phyloP scores from a whole-genome alignment of 1,284 basidiomycete genomes.

The Apiotrichum brassicae region DNA sequence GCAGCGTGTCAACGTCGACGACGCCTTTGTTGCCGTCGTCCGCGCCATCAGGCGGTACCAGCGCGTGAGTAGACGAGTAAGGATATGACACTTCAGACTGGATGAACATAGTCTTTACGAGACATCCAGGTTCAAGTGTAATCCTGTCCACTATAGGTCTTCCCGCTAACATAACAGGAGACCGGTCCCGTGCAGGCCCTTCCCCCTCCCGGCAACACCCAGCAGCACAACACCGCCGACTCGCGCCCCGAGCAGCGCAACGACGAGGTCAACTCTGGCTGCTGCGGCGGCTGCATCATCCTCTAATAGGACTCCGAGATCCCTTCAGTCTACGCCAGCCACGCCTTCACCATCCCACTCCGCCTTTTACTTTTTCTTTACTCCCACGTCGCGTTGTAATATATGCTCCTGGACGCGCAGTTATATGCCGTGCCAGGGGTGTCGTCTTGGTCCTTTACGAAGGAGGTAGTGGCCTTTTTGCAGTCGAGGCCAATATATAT shows the following conservation, averaged over 20 bases:
- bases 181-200: constrained; percentile 33
- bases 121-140: too few relatives aligned
- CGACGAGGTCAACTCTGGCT: constrained; percentile 53
- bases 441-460: not conserved
- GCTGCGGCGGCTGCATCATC: constrained; percentile 68
- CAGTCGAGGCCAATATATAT: too few relatives aligned
- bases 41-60: constrained; percentile 96
- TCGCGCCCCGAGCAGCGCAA: constrained; percentile 45
- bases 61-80: constrained; percentile 54
- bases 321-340: too few relatives aligned
- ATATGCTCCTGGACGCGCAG: not conserved
- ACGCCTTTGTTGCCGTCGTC: constrained; percentile 95
- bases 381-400: constrained; percentile 3
- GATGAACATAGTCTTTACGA: too few relatives aligned
- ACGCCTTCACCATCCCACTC: not conserved
- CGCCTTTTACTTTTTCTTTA: not conserved
- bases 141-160: too few relatives aligned
- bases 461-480: too few relatives aligned
- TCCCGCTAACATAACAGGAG: constrained; percentile 22
- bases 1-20: constrained; percentile 96
- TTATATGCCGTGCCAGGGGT: not conserved
- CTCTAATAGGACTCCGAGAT: too few relatives aligned
- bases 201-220: constrained; percentile 48
- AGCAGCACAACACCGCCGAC: constrained; percentile 53
- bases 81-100: too few relatives aligned